Percentiles rank a stretch among this genome's conserved stretches.
Evolutionary conservation across 495 filamentous ascomycete genomes (phyloP).

Genomic region (Penicillium steckii): DNA sequence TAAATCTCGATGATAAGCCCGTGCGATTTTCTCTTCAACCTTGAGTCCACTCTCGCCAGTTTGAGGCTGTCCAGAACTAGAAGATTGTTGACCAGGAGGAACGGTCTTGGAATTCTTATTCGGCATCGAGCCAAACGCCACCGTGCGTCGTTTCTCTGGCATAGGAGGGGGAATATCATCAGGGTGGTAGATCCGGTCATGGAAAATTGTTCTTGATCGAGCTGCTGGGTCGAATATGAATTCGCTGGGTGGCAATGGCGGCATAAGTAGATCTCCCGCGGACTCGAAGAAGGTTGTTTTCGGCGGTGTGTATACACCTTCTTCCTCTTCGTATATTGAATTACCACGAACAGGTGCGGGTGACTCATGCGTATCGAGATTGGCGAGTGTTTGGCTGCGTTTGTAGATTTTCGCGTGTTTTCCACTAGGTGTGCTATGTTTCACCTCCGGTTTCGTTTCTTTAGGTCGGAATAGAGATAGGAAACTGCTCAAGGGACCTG

Average conservation of each 20-base stretch:
- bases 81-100: conserved; percentile 1
- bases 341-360: conserved; percentile 41
- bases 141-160: conserved; percentile 54
- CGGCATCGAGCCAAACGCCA: conserved; percentile 41
- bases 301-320: conserved; percentile 66
- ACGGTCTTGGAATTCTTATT: conserved; percentile 31
- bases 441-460: conserved; percentile 22
- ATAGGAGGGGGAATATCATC: conserved; percentile 87
- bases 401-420: conserved; percentile 73
- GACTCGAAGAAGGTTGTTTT: conserved; percentile 93
- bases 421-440: conserved; percentile 15
- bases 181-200: conserved; percentile 92
- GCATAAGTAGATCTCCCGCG: conserved; percentile 86
- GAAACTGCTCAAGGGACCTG: conserved; percentile 55
- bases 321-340: conserved; percentile 41
- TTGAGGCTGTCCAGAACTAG: not conserved
- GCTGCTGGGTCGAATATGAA: conserved; percentile 80
- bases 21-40: conserved; percentile 95
- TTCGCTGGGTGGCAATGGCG: conserved; percentile 74
- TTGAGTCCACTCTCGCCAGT: conserved; percentile 60
- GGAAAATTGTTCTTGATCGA: conserved; percentile 91
- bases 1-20: conserved; percentile 86
- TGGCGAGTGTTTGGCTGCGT: conserved; percentile 67
- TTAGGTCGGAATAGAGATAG: conserved; percentile 62
- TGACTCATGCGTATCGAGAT: conserved; percentile 36